Evolutionary conservation across 768 basidiomycete genomes (phyloP), one percentile per base, ranked within the genome.

Genomic region (Lactarius vividus): DNA sequence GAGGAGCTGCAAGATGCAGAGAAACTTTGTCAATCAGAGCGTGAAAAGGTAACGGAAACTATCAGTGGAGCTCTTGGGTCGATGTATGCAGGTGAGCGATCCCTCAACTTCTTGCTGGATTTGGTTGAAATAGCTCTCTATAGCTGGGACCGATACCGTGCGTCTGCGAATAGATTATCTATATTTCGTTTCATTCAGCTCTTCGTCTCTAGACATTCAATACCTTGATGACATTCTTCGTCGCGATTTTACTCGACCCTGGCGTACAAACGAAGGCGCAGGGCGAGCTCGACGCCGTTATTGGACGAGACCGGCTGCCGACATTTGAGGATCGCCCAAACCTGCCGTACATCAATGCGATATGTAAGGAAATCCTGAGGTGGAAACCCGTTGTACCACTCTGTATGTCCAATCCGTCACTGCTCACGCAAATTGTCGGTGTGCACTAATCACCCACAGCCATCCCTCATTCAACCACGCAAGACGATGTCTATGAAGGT

Each of bases 121-220:
- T 8, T 10, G 16, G 8, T 29, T 60, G 40, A 44, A 10, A 18
- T 53, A 28, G 4, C 23, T 3, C 8, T 53, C 15, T 39, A 2
- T 33, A 67, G 66, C 61, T 15, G 61, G 61, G 40, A 26, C 46
- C 46, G 61, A 63, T 4, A 66, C 61, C 3, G 65, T 66, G 44
- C 11, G 57, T 26, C 23, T 23, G 37, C 46, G 2, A 18, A 59
- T 28, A 40, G 28, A 18, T 40, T 29, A 53, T 20, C 55, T 23
- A 31, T 9, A 35, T 29, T 13, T 2, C 23, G 26, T 18, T n/a
- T 2, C 18, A 11, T 58, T 29, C 49, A 54, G 5, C 6, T 26
- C 16, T 26, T 56, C 16, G 3, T 6, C 33, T 18, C 2, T 42
- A 40, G 58, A 53, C 57, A 3, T 28, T 61, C 20, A 52, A 37